These are phyloP conservation scores for Epichloe festucae DNA, from an alignment of 2,329 filamentous ascomycete genomes.

Conservation along the genomic window DNA sequence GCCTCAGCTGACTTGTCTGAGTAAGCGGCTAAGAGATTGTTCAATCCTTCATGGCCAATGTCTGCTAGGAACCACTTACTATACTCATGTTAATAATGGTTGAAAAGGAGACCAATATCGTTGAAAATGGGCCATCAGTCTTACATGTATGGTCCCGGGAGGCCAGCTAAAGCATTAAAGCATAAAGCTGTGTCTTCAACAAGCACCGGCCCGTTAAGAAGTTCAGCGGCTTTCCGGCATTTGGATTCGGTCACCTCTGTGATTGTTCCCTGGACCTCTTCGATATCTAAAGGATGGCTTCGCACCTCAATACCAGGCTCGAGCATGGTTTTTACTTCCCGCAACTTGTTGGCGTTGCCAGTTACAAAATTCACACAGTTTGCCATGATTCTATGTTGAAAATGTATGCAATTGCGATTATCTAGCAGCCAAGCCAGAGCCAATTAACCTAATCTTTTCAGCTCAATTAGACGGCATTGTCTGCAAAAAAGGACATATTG, in stretches of 20 bases:
- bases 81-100: not conserved
- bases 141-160: conserved; percentile 94
- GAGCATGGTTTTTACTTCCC: conserved; percentile 80
- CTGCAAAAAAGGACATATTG: not conserved
- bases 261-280: conserved; percentile 83
- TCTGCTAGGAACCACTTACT: conserved; percentile 91
- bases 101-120: conserved; percentile 10
- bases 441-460: not conserved
- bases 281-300: conserved; percentile 64
- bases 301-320: conserved; percentile 59
- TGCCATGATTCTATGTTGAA: conserved; percentile 22
- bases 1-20: conserved; percentile 84
- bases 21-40: conserved; percentile 81
- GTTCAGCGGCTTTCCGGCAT: conserved; percentile 66
- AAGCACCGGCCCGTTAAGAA: conserved; percentile 73
- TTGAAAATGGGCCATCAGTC: conserved; percentile 11
- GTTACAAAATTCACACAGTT: conserved; percentile 78
- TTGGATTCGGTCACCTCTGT: conserved; percentile 88
- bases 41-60: conserved; percentile 72
- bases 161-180: conserved; percentile 79
- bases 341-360: conserved; percentile 86
- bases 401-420: not conserved
- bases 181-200: conserved; percentile 94
- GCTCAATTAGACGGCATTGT: not conserved
- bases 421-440: not conserved